phyloP scores from a whole-genome alignment of 768 basidiomycete genomes.

The Sutorius australiensis region DNA sequence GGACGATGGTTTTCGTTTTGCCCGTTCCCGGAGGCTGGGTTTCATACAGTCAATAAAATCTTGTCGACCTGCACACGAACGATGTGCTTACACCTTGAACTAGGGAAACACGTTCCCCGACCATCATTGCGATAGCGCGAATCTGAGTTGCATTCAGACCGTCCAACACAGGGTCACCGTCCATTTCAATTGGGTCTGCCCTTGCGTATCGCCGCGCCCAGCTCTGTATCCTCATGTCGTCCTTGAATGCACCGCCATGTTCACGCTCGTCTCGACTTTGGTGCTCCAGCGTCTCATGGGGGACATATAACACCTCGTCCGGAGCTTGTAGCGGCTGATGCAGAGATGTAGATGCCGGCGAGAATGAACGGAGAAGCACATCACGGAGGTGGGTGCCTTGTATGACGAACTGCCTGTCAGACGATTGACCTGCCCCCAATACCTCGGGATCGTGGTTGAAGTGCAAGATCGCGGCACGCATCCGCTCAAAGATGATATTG shows the following conservation, averaged over 20 bases:
- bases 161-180: slow-evolving; percentile 70
- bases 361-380: slow-evolving; percentile 59
- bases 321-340: slow-evolving; percentile 36
- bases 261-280: slow-evolving; percentile 23
- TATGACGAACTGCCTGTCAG: slow-evolving; percentile 50
- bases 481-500: slow-evolving; percentile 62
- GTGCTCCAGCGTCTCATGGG: slow-evolving; percentile 39
- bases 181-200: slow-evolving; percentile 56
- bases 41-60: not conserved
- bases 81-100: slow-evolving; percentile 74
- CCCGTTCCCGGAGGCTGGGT: slow-evolving; percentile 85
- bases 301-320: slow-evolving; percentile 37
- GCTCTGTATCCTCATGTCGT: slow-evolving; percentile 73
- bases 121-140: slow-evolving; percentile 82
- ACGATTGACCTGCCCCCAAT: slow-evolving; percentile 33
- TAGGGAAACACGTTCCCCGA: slow-evolving; percentile 72
- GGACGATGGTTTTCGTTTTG: slow-evolving; percentile 90
- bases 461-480: slow-evolving; percentile 60
- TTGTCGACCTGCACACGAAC: not conserved
- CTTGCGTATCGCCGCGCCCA: slow-evolving; percentile 73
- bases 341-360: slow-evolving; percentile 21
- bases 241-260: slow-evolving; percentile 52
- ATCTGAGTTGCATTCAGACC: slow-evolving; percentile 74
- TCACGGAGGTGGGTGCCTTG: slow-evolving; percentile 74
- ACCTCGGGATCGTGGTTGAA: slow-evolving; percentile 51